A percentile compares a stretch with the other conserved stretches of the same genome.
Conservation (phyloP, 1,284 basidiomycete genomes). For the Cystobasidiaceae sp. region DNA sequence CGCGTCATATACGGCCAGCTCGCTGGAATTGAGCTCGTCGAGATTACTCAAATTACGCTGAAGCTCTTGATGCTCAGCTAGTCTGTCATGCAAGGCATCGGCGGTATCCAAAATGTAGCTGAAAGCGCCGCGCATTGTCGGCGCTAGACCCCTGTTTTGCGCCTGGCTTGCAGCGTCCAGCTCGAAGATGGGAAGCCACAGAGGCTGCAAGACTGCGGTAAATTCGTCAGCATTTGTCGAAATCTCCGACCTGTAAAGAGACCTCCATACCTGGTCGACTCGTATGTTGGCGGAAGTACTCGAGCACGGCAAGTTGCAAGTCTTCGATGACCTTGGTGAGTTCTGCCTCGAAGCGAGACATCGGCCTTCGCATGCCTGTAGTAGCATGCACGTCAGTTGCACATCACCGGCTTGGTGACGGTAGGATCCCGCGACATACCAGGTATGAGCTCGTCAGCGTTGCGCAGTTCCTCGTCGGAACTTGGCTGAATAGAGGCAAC, state of each 20-base stretch:
- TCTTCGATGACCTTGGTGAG: constrained; percentile 34
- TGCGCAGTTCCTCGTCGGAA: constrained; percentile 63
- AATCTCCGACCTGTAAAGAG: constrained; percentile 49
- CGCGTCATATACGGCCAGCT: constrained; percentile 57
- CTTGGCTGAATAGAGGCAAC: constrained; percentile 59
- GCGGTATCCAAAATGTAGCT: constrained; percentile 62
- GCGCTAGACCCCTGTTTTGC: constrained; percentile 56
- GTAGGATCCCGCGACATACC: constrained; percentile 49
- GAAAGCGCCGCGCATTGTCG: constrained; percentile 69
- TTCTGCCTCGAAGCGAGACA: constrained; percentile 36
- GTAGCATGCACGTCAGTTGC: constrained; percentile 30
- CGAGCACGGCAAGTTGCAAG: constrained; percentile 36
- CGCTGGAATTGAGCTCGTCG: constrained; percentile 64
- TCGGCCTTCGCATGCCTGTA: constrained; percentile 32
- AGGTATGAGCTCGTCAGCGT: constrained; percentile 55
- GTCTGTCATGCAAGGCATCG: constrained; percentile 56
- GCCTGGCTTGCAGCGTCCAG: constrained; percentile 10
- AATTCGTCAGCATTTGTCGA: constrained; percentile 43
- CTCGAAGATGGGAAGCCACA: constrained; percentile 35
- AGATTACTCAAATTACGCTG: constrained; percentile 64
- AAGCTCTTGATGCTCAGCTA: constrained; percentile 64
- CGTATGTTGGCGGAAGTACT: constrained; percentile 37
- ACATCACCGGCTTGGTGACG: background rate
- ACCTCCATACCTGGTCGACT: constrained; percentile 39
- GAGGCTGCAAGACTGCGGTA: constrained; percentile 44